These are phyloP conservation scores for Lasiosphaeria ovina DNA, from an alignment of 495 filamentous ascomycete species.

Conservation along the genomic window DNA sequence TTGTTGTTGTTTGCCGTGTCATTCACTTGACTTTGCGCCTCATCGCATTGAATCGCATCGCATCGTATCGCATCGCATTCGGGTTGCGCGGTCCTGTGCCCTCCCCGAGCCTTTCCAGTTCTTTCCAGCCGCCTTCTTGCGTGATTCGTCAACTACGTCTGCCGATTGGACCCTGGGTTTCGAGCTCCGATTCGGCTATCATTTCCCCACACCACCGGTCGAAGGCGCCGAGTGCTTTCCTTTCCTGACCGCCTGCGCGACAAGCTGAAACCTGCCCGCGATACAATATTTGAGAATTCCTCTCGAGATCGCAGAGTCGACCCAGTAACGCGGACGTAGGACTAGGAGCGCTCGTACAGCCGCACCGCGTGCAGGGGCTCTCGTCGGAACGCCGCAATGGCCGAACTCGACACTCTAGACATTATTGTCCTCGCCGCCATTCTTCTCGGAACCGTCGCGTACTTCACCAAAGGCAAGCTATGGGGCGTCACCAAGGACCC, in stretches of 20 bases:
- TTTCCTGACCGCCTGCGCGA: too few relatives aligned
- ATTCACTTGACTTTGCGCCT: neutral
- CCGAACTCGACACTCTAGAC: conserved; percentile 94
- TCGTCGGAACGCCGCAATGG: conserved; percentile 56
- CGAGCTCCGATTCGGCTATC: too few relatives aligned
- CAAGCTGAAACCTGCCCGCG: neutral
- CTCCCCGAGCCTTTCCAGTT: too few relatives aligned
- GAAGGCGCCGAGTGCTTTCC: too few relatives aligned
- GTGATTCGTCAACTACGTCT: too few relatives aligned
- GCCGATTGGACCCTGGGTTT: too few relatives aligned
- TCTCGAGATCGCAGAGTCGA: neutral
- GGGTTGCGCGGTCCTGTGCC: too few relatives aligned
- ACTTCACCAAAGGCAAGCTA: conserved; percentile 94
- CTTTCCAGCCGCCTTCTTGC: too few relatives aligned
- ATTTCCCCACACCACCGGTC: too few relatives aligned
- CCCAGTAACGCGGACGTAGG: neutral
- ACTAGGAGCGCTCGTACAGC: neutral
- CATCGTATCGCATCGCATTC: neutral
- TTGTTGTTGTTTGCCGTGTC: neutral
- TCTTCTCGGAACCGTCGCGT: conserved; percentile 83
- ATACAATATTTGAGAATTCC: neutral
- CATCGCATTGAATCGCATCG: too few relatives aligned
- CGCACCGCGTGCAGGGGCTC: neutral
- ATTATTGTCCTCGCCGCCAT: conserved; percentile 82
- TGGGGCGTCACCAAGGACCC: conserved; percentile 89